Evolutionary conservation across 2,329 filamentous ascomycete species (phyloP).

Genomic region (Ceratocystis lukuohia): DNA sequence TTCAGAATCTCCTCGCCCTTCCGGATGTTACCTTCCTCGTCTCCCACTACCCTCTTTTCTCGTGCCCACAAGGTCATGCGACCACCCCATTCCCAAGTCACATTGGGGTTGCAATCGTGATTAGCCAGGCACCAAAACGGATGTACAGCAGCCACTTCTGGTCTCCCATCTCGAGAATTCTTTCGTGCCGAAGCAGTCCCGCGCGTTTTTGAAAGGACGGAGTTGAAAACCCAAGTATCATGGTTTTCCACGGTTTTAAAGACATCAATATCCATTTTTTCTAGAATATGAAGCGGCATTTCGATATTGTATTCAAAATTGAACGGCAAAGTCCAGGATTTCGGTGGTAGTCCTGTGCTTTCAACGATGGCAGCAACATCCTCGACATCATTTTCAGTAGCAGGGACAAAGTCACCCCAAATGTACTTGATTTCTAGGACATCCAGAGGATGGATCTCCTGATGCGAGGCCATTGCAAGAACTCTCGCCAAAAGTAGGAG

Average conservation of each 20-base stretch:
- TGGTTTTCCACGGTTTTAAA: slow-evolving; percentile 46
- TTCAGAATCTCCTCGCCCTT: slow-evolving; percentile 77
- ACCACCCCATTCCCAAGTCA: slow-evolving; percentile 85
- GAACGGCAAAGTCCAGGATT: slow-evolving; percentile 59
- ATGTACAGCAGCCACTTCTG: slow-evolving; percentile 86
- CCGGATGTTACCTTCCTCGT: slow-evolving; percentile 46
- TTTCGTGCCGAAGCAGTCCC: slow-evolving; percentile 82
- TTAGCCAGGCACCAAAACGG: slow-evolving; percentile 95
- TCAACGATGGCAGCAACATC: slow-evolving; percentile 12
- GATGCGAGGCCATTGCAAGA: slow-evolving; percentile 49
- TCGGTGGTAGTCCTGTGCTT: slow-evolving; percentile 31
- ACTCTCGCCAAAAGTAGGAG: slow-evolving; percentile 48
- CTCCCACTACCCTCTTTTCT: slow-evolving; percentile 41
- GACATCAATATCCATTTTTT: slow-evolving; percentile 74
- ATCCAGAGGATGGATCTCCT: slow-evolving; percentile 49
- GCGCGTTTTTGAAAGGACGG: slow-evolving; percentile 81
- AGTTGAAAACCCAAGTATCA: slow-evolving; percentile 79
- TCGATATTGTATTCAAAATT: slow-evolving; percentile 65
- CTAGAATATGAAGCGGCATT: slow-evolving; percentile 60
- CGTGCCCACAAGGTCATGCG: slow-evolving; percentile 58
- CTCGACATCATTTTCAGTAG: slow-evolving; percentile 30
- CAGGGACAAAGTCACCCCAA: slow-evolving; percentile 53
- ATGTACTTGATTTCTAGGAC: slow-evolving; percentile 52
- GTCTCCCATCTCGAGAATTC: slow-evolving; percentile 60
- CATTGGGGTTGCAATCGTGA: slow-evolving; percentile 90